A percentile compares a stretch with the other conserved stretches of the same genome.
Evolutionary conservation across 148 eudicot species (phyloP).

Genomic region (Pharnaceum exiguum): DNA sequence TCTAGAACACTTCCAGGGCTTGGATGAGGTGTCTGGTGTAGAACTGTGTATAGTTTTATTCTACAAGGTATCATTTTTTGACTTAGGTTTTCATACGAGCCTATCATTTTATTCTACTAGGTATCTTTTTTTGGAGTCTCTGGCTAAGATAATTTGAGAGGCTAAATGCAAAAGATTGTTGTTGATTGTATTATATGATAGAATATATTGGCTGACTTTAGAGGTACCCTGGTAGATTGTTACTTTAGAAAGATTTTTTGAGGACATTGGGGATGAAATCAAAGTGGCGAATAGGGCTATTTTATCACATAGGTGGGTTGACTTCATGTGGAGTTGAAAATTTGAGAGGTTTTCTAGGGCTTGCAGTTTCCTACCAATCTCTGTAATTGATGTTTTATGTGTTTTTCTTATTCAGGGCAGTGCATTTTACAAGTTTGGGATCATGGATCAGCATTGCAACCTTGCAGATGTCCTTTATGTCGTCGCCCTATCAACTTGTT

Average conservation of each 20-base stretch:
- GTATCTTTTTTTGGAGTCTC: too few relatives aligned
- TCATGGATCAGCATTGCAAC: slow-evolving; percentile 66
- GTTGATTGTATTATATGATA: too few relatives aligned
- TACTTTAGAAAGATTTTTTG: background rate
- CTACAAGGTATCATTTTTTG: too few relatives aligned
- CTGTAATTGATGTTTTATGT: background rate
- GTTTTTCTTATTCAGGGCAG: slow-evolving; percentile 33
- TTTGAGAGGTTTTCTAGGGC: background rate
- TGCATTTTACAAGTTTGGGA: slow-evolving; percentile 87
- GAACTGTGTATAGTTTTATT: too few relatives aligned
- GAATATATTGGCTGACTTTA: too few relatives aligned
- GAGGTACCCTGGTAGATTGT: too few relatives aligned
- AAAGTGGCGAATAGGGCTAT: background rate
- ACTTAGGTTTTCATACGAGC: too few relatives aligned
- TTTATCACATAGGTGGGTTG: background rate
- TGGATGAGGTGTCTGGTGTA: too few relatives aligned
- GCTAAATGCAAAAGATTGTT: too few relatives aligned
- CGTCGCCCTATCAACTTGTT: slow-evolving; percentile 75
- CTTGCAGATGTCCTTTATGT: slow-evolving; percentile 88
- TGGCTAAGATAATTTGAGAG: too few relatives aligned
- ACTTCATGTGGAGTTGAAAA: background rate
- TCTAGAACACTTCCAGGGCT: too few relatives aligned
- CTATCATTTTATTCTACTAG: too few relatives aligned
- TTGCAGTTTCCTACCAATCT: background rate
- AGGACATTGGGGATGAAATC: background rate